A percentile compares a stretch with the other conserved stretches of the same genome.
phyloP scores from a whole-genome alignment of 2,329 filamentous ascomycete species.

The Hypoxylon rubiginosum region DNA sequence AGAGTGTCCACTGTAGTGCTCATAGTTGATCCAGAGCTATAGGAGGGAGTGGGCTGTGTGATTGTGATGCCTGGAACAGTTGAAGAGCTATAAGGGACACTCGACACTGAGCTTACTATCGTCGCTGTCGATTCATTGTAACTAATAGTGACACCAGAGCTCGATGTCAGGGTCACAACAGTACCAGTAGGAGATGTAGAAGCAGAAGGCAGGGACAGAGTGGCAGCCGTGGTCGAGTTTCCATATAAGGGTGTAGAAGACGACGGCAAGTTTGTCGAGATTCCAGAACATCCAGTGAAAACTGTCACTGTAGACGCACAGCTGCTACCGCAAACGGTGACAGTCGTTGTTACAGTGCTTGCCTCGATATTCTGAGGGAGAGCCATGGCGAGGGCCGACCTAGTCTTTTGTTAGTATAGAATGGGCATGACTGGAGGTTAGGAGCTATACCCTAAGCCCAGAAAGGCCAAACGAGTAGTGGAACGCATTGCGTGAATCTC shows the following conservation, averaged over 20 bases:
- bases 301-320: conserved; percentile 49
- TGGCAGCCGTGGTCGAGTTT: conserved; percentile 35
- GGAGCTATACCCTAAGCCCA: conserved; percentile 47
- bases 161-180: conserved; percentile 41
- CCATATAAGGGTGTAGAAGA: conserved; percentile 33
- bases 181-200: conserved; percentile 25
- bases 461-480: conserved; percentile 42
- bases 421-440: neutral
- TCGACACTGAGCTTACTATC: conserved; percentile 17
- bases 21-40: conserved; percentile 15
- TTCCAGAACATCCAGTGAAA: conserved; percentile 43
- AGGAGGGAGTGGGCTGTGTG: conserved; percentile 4
- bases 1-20: conserved; percentile 15
- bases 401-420: conserved; percentile 40
- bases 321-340: conserved; percentile 47
- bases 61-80: conserved; percentile 2
- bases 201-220: conserved; percentile 21
- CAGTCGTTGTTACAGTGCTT: conserved; percentile 43
- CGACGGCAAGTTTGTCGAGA: conserved; percentile 25
- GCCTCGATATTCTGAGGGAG: conserved; percentile 38
- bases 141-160: conserved; percentile 35
- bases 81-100: conserved; percentile 17
- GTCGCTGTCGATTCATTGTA: conserved; percentile 32
- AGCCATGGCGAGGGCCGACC: conserved; percentile 43
- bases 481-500: conserved; percentile 43